Evolutionary conservation across 495 filamentous ascomycete genomes (phyloP).

Genomic region (Tuber borchii): DNA sequence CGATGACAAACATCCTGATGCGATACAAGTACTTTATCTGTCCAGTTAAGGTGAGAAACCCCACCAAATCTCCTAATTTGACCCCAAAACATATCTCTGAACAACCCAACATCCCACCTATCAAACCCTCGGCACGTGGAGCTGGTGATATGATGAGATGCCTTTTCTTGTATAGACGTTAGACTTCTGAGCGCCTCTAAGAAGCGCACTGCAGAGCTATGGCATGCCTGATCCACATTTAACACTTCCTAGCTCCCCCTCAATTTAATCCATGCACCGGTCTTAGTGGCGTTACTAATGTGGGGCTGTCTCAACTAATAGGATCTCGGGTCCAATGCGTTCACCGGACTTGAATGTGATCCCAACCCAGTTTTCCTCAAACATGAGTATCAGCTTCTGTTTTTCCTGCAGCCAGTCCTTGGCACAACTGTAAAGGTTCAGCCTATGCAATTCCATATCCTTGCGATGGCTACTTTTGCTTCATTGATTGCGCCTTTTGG

Average conservation of each 20-base stretch:
- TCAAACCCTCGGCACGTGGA: background rate
- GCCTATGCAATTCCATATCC: conserved; percentile 92
- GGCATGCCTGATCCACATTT: conserved; percentile 24
- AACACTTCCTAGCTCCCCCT: background rate
- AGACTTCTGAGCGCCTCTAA: conserved; percentile 35
- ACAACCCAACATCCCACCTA: background rate
- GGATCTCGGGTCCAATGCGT: conserved; percentile 88
- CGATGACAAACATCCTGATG: conserved; percentile 81
- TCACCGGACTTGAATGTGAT: conserved; percentile 81
- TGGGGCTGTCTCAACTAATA: conserved; percentile 28
- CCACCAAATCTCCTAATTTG: background rate
- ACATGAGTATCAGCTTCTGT: conserved; percentile 71
- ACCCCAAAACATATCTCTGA: background rate
- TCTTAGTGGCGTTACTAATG: conserved; percentile 23
- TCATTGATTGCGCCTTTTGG: conserved; percentile 97
- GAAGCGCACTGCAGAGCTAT: conserved; percentile 26
- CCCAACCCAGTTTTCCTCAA: conserved; percentile 90
- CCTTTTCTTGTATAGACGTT: conserved; percentile 37
- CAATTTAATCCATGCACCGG: background rate
- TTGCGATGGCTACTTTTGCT: conserved; percentile 86
- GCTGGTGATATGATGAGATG: conserved; percentile 29
- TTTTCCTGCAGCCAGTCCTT: conserved; percentile 54
- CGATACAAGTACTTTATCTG: conserved; percentile 97
- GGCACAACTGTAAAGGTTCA: conserved; percentile 55
- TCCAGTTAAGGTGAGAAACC: conserved; percentile 67